Evolutionary conservation across 305 asterid genomes (phyloP), one percentile per base, ranked within the genome.

Genomic region (Fraxinus baroniana): DNA sequence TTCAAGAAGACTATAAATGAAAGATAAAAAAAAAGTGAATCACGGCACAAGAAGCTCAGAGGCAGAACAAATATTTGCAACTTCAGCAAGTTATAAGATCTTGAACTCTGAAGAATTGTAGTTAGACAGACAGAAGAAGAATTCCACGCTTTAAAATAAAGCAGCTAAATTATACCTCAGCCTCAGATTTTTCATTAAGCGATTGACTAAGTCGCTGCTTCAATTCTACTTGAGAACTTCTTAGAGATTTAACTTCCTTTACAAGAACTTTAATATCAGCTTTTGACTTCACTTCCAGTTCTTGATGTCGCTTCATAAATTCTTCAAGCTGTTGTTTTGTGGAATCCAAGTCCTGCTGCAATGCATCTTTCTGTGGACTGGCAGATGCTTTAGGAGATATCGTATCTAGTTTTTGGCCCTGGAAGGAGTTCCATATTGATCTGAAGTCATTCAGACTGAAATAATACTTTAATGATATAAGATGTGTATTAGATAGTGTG

Each of bases 251-350:
- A 84, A 96, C 95, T 88, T 96, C 99, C 89, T 90, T 96, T 49
- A 93, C 91, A 79, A 96, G 98, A 87, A 96, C 84, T 93, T 90
- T 94, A 76, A 93, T 89, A 85, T 96, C 98, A 81, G 96, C 89
- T 90, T 94, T 96, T 64, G 97, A 91, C 81, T 92, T 91, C 83
- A 84, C 75, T 87, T 96, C 97, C 81, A 93, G 88, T 89, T 92
- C 97, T 78, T 89, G 95, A 89, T 93, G 89, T 37, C 83, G 88
- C 86, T 92, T 93, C 77, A 85, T 81, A 81, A 93, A 89, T 77
- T 92, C 91, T 85, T 92, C 94, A 75, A 85, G 87, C 87, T 92
- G 88, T 85, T 81, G 87, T 79, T 86, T 91, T 77, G 91, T 82
- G 35, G 89, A 89, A 83, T 89, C 94, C 90, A 94, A 86, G 88